Base-by-base conservation (phyloP, 352 stramenopile genomes). In the Globisporangium nodosum region DNA sequence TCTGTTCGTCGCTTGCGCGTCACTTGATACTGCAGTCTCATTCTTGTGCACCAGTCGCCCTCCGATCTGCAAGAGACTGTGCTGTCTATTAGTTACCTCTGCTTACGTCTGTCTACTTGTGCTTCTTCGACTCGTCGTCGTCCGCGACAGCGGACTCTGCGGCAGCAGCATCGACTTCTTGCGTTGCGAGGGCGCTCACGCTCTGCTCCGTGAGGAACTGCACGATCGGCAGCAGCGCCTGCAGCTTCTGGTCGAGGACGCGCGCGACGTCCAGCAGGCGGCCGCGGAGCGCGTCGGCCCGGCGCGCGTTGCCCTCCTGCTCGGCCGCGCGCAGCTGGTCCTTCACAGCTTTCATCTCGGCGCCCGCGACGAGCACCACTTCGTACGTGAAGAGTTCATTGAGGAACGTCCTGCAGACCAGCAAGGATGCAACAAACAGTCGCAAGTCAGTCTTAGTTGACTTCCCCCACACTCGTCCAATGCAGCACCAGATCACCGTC, bases 341-440 rank as follows among this genome's bases (percentile, higher is more conserved):
- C 42, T 74, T 75, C 52, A 85, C 69, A 12, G 71, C 70, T 52
- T 87, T 87, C 48, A 87, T 71, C 61, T 87, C 77, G 9, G 73
- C 76, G 42, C 77, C 77, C 0, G 77, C 77, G 13, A 85, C 75
- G 48, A 87, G 54, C 57, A 87, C 77, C 35, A 87, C 77, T 59
- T 87, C 77, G 49, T 81, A 87, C 30, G 69, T 66, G 58, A 87
- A 87, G 21, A 87, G 52, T 55, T 87, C 77, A 53, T 85, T 83
- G 60, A 87, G 55, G 47, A 85, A 87, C 16, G 61, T 71, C 51
- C 74, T 87, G 54, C 9, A 45, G 6, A 37, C n/a, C 33, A 13
- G 27, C 30, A 42, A 27, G 24, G 24, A 27, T 27, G 24, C 24
- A 27, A 27, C 24, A 27, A 27, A 3, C 24, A 27, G 24, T 27